Percentiles rank a stretch among this genome's conserved stretches.
Evolutionary conservation across 139 green algal species (phyloP).

Genomic region (Coelastrella sp.): DNA sequence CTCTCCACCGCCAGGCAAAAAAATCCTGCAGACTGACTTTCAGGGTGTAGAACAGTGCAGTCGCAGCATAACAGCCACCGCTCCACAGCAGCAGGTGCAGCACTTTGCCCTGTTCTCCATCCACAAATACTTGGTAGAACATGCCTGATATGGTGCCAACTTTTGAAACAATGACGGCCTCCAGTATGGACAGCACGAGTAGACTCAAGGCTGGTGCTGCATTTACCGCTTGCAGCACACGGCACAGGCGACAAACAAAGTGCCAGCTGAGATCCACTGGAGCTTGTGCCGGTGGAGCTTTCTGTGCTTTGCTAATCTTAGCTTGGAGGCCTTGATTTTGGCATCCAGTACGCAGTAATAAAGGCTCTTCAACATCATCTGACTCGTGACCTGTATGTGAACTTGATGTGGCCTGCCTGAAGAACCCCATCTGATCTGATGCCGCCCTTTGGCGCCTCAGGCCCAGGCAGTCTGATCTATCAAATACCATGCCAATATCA

Average conservation of each 20-base stretch:
- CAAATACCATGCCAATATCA: too few relatives aligned
- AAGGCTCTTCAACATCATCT: background rate
- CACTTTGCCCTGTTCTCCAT: background rate
- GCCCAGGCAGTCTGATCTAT: background rate
- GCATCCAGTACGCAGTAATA: background rate
- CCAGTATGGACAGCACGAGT: background rate
- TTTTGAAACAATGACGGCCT: background rate
- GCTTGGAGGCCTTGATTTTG: background rate
- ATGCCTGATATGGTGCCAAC: conserved; percentile 32
- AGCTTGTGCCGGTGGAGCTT: background rate
- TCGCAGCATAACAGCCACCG: conserved; percentile 5
- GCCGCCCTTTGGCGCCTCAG: background rate
- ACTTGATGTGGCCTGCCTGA: background rate
- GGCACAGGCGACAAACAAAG: conserved; percentile 15
- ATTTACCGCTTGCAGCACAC: background rate
- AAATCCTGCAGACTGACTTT: conserved; percentile 28
- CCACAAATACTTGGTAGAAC: conserved; percentile 40
- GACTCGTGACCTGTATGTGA: background rate
- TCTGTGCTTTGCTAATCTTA: too few relatives aligned
- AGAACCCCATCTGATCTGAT: background rate
- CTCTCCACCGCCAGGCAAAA: conserved; percentile 36
- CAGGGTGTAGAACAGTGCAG: conserved; percentile 21
- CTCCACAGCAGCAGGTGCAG: conserved; percentile 13
- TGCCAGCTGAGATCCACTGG: conserved; percentile 18
- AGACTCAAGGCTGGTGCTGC: conserved; percentile 1